These are phyloP conservation scores for Lignosus rhinocerotis DNA, from an alignment of 1,284 basidiomycete species.

Conservation along the genomic window DNA sequence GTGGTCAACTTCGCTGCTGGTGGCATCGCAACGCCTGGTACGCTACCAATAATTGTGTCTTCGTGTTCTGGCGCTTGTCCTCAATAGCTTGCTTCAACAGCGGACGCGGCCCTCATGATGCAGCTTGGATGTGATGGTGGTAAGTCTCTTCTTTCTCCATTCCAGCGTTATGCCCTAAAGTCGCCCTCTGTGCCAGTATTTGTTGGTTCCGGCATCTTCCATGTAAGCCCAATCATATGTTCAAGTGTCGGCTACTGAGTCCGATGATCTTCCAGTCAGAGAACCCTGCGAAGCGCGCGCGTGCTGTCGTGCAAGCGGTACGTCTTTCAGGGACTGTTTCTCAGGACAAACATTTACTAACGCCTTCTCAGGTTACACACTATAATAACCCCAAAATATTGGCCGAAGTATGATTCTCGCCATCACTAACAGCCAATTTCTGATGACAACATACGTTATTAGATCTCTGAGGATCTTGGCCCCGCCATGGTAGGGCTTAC, in stretches of 20 bases:
- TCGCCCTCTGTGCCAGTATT: slow-evolving; percentile 56
- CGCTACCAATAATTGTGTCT: slow-evolving; percentile 21
- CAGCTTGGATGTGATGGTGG: slow-evolving; percentile 98
- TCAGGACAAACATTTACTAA: slow-evolving; percentile 9
- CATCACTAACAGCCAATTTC: slow-evolving; percentile 1
- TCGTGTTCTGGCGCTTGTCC: slow-evolving; percentile 3
- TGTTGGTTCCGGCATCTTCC: slow-evolving; percentile 94
- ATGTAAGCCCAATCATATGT: slow-evolving; percentile 48
- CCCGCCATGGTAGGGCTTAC: slow-evolving; percentile 92
- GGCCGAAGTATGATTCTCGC: slow-evolving; percentile 56
- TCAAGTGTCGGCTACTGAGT: slow-evolving; percentile 1
- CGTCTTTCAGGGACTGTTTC: slow-evolving; percentile 24
- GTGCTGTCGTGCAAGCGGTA: slow-evolving; percentile 96
- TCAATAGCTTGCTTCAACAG: slow-evolving; percentile 36
- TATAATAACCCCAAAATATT: slow-evolving; percentile 90
- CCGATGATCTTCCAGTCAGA: slow-evolving; percentile 61
- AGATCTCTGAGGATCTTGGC: slow-evolving; percentile 89
- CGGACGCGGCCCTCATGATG: slow-evolving; percentile 99
- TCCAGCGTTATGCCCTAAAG: slow-evolving; percentile 13
- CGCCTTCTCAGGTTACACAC: slow-evolving; percentile 74
- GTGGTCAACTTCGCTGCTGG: slow-evolving; percentile 97
- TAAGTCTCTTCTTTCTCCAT: slow-evolving; percentile 38
- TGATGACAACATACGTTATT: slow-evolving; percentile 14
- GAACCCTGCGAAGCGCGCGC: slow-evolving; percentile 91
- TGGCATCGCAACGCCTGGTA: slow-evolving; percentile 93